These are phyloP conservation scores for Tylopilus felleus DNA, from an alignment of 768 basidiomycete species.

Conservation along the genomic window DNA sequence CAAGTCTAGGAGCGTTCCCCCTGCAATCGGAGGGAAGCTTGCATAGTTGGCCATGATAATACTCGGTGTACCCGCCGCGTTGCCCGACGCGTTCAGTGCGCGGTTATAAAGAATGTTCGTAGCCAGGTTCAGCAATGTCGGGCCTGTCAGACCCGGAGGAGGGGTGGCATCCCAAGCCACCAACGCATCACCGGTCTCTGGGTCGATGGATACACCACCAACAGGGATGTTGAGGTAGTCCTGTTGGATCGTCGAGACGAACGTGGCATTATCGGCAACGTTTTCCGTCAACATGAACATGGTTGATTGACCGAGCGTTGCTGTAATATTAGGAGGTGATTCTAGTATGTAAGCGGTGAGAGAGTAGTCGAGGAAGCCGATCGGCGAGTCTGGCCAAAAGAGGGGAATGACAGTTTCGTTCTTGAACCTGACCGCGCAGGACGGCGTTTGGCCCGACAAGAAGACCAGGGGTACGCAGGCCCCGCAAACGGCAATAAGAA, in stretches of 20 bases:
- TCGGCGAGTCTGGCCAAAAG: conserved; percentile 51
- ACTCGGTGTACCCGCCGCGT: conserved; percentile 36
- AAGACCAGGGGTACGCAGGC: conserved; percentile 67
- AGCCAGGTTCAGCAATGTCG: conserved; percentile 62
- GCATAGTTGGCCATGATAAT: conserved; percentile 58
- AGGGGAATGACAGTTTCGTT: conserved; percentile 42
- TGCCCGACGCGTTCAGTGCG: conserved; percentile 52
- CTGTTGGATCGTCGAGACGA: conserved; percentile 49
- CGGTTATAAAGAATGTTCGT: conserved; percentile 64
- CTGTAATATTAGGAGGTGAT: conserved; percentile 53
- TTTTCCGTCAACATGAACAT: conserved; percentile 36
- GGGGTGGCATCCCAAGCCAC: conserved; percentile 71
- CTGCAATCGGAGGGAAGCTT: conserved; percentile 53
- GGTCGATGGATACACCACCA: conserved; percentile 68
- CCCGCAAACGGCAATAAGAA: conserved; percentile 56
- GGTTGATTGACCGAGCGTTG: conserved; percentile 43
- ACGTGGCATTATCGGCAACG: conserved; percentile 56
- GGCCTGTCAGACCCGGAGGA: conserved; percentile 54
- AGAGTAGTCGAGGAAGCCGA: conserved; percentile 32
- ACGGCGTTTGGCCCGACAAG: conserved; percentile 47
- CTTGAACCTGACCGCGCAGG: conserved; percentile 44
- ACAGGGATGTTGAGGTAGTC: conserved; percentile 54
- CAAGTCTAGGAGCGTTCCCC: conserved; percentile 56
- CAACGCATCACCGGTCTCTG: conserved; percentile 45
- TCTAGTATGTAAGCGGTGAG: conserved; percentile 39